These are phyloP conservation scores for Trichoderma atrobrunneum DNA, from an alignment of 2,329 filamentous ascomycete species.

Conservation along the genomic window DNA sequence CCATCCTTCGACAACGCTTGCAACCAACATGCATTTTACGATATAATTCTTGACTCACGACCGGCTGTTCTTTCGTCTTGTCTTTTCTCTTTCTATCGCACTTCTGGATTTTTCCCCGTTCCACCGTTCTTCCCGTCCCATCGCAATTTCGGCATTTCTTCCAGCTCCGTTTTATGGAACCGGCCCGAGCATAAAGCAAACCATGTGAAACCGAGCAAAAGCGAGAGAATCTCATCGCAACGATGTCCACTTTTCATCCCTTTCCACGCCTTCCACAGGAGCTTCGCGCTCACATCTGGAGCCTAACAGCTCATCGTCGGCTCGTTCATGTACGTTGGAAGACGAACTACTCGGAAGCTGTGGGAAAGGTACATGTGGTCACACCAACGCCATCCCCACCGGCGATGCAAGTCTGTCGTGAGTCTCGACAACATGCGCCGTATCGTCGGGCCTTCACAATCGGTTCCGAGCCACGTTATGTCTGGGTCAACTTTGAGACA, in stretches of 20 bases:
- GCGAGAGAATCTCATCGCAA: background rate
- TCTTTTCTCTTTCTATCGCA: background rate
- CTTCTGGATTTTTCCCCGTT: background rate
- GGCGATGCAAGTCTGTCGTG: background rate
- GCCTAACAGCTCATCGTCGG: background rate
- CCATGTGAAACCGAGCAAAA: background rate
- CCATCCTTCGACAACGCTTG: background rate
- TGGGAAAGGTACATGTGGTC: background rate
- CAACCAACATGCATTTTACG: background rate
- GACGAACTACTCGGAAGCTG: background rate
- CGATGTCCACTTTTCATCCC: background rate
- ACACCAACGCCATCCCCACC: background rate
- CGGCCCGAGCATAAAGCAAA: background rate
- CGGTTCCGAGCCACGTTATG: background rate
- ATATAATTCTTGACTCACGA: background rate
- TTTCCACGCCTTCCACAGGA: background rate
- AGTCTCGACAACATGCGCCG: background rate
- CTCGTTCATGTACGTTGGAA: background rate
- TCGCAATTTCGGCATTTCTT: background rate
- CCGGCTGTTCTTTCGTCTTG: background rate
- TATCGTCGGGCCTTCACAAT: background rate
- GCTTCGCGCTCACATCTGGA: background rate
- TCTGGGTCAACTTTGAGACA: background rate
- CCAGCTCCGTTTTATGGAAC: background rate
- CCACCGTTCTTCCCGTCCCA: background rate